Evolutionary conservation across 2,329 filamentous ascomycete genomes (phyloP), one percentile per base, ranked within the genome.

Genomic region (Helminthosporium solani): DNA sequence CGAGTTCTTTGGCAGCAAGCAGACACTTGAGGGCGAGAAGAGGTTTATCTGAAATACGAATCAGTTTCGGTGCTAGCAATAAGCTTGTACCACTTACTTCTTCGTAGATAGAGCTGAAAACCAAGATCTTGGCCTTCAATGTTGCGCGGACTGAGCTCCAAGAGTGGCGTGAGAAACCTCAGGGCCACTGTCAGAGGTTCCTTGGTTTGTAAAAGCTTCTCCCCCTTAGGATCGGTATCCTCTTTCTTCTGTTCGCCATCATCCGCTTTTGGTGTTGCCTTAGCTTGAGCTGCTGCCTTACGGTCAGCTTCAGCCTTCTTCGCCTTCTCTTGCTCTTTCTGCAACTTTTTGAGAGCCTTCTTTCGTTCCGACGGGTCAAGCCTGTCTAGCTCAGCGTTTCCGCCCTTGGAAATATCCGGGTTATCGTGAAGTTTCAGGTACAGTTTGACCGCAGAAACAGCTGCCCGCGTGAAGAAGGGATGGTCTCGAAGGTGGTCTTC

Each of bases 401-500:
- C 82, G 53, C 84, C 85, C 23, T 88, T 86, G 0, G 77, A 75
- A 12, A 84, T 74, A 44, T 84, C 75, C 1, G 87, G 87, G 52
- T 87, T 82, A 60, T 96, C 92, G 52, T 87, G 78, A 55, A 99
- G 78, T 53, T 83, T 77, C 21, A 95, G 67, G 68, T 96, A 97
- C 25, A 95, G 78, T 50, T 85, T 82, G 50, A 95, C 81, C 5
- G 92, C 91, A 42, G 85, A 84, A 19, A 96, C 75, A 1, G 94
- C 92, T 39, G 89, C 88, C 35, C 90, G 81, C 3, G 87, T 86
- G 73, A 88, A 99, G 75, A 95, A 96, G 1, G 94, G 94, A 68
- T 99, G 94, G 60, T 95, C 88, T 44, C 90, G 85, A 35, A 97
- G 73, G 51, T 85, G 83, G 66, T 99, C 91, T 68, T 97, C 92